These are phyloP conservation scores for Populus hybrid DNA, from an alignment of 441 rosid genomes.

Conservation along the genomic window DNA sequence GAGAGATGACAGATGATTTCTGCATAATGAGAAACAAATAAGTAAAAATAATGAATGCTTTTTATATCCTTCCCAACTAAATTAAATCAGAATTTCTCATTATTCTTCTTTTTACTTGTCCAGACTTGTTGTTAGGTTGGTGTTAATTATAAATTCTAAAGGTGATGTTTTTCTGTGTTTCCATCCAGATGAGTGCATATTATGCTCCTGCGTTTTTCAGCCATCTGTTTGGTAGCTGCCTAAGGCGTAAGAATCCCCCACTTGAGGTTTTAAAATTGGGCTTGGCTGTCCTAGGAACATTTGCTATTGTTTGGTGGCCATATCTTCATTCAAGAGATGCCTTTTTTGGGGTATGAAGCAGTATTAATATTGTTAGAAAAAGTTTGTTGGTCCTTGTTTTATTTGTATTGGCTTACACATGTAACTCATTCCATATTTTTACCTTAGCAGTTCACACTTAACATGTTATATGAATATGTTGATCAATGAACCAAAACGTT, in stretches of 20 bases:
- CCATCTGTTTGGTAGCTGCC: conserved; percentile 81
- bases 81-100: background rate
- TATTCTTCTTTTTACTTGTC: conserved; percentile 2
- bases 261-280: conserved; percentile 69
- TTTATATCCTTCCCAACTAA: background rate
- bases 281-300: conserved; percentile 59
- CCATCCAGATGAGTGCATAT: conserved; percentile 85
- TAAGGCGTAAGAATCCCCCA: conserved; percentile 61
- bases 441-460: background rate
- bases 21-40: background rate
- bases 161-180: background rate
- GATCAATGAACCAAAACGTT: background rate
- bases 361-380: background rate
- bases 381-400: background rate
- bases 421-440: conserved; percentile 1
- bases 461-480: background rate
- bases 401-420: background rate
- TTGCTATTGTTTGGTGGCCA: conserved; percentile 87
- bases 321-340: conserved; percentile 67
- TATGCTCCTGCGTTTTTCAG: conserved; percentile 92
- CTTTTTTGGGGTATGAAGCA: conserved; percentile 50
- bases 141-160: background rate
- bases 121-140: background rate
- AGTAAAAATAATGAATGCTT: background rate
- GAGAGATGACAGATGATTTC: background rate